A percentile compares a stretch with the other conserved stretches of the same genome.
Evolutionary conservation across 495 filamentous ascomycete species (phyloP).

Genomic region (Neurospora intermedia): DNA sequence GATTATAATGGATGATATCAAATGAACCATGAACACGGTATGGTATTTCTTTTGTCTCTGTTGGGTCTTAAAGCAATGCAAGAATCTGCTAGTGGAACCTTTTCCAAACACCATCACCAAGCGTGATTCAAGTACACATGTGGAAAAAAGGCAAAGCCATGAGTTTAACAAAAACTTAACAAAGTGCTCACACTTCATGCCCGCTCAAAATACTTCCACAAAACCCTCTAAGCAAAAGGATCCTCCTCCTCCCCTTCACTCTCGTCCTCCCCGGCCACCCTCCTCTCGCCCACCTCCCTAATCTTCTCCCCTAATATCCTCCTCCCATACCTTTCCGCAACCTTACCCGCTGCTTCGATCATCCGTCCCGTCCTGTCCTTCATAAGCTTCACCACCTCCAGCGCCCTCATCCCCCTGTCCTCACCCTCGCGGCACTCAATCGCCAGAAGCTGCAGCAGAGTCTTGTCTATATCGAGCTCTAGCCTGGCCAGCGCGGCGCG

Average conservation of each 20-base stretch:
- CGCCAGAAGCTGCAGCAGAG: constrained; percentile 78
- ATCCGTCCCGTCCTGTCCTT: constrained; percentile 69
- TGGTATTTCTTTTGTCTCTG: too few species aligned
- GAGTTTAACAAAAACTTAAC: too few species aligned
- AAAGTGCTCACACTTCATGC: neutral
- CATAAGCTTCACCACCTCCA: constrained; percentile 73
- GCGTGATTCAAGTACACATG: too few species aligned
- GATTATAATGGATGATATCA: too few species aligned
- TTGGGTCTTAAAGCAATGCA: neutral
- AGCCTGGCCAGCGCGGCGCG: constrained; percentile 55
- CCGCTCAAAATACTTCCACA: neutral
- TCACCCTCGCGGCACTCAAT: constrained; percentile 86
- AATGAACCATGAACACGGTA: too few species aligned
- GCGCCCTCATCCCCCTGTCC: constrained; percentile 83
- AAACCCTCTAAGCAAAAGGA: neutral
- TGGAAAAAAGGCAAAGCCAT: neutral
- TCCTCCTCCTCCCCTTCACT: constrained; percentile 4
- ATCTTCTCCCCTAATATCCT: constrained; percentile 80
- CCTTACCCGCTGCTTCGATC: constrained; percentile 74
- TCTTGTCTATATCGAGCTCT: constrained; percentile 77
- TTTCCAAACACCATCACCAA: neutral
- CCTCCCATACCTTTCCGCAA: constrained; percentile 68
- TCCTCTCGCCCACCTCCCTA: constrained; percentile 58
- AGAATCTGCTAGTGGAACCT: neutral
- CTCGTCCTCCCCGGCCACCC: constrained; percentile 45